phyloP scores from a whole-genome alignment of 2,329 filamentous ascomycete genomes.

The Colletotrichum liriopes region DNA sequence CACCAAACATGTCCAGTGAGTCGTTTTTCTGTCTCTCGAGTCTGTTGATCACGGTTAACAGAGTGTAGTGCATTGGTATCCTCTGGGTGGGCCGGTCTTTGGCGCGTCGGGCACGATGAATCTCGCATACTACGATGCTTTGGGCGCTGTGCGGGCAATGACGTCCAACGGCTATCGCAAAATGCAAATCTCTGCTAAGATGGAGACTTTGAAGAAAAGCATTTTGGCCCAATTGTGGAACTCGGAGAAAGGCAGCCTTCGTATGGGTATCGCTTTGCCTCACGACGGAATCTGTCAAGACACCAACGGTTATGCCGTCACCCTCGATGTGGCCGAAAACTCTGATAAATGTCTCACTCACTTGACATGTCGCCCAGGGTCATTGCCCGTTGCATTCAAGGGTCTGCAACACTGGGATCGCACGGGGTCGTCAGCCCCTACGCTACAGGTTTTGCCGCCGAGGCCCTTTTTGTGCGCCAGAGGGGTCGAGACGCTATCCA shows the following conservation, averaged over 20 bases:
- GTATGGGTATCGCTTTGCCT: constrained; percentile 17
- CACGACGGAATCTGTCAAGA: constrained; percentile 27
- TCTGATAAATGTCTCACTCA: not conserved
- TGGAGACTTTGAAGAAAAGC: constrained; percentile 1
- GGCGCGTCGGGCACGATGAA: constrained; percentile 26
- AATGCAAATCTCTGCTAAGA: not conserved
- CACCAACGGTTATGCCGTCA: constrained; percentile 28
- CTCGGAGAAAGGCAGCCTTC: constrained; percentile 3
- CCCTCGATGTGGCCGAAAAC: not conserved
- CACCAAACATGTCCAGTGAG: constrained; percentile 33
- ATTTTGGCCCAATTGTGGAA: constrained; percentile 21
- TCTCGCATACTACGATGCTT: constrained; percentile 34
- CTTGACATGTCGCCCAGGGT: not conserved
- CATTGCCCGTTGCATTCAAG: constrained; percentile 3
- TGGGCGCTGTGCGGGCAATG: constrained; percentile 15
- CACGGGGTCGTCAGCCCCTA: constrained; percentile 23
- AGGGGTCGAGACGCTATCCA: constrained; percentile 19
- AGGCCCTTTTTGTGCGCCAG: constrained; percentile 25
- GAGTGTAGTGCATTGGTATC: constrained; percentile 31
- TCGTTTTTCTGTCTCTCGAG: not conserved
- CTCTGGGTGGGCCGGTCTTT: constrained; percentile 24
- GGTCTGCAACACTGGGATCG: constrained; percentile 27
- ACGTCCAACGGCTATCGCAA: not conserved
- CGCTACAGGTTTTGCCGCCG: constrained; percentile 30
- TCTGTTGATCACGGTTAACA: not conserved